These are phyloP conservation scores for Helotiales sp. DNA, from an alignment of 2,329 filamentous ascomycete genomes.

Conservation along the genomic window DNA sequence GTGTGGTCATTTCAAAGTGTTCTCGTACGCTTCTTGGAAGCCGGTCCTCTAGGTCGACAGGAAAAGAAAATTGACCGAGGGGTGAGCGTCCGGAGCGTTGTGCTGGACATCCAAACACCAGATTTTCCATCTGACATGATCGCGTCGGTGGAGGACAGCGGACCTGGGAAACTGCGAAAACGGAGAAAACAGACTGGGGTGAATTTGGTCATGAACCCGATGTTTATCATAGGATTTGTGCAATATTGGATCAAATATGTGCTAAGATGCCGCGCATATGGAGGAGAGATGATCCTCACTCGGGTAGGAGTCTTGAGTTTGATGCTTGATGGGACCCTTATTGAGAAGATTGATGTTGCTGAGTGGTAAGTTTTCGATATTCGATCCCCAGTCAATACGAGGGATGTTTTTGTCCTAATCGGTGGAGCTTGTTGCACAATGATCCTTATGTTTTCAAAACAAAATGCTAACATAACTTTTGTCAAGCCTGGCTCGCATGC, in stretches of 20 bases:
- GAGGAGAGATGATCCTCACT: neutral
- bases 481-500: neutral
- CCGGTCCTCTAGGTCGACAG: neutral
- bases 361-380: neutral
- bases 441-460: too few species aligned
- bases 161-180: neutral
- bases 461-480: neutral
- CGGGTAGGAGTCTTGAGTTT: neutral
- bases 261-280: neutral
- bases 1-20: neutral
- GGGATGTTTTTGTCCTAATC: too few species aligned
- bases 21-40: neutral
- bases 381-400: too few species aligned
- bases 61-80: neutral
- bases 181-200: neutral
- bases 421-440: too few species aligned
- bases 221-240: neutral
- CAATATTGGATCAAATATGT: neutral
- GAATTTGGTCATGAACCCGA: neutral
- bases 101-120: neutral
- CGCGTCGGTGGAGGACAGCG: neutral
- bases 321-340: neutral
- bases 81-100: neutral
- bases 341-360: neutral
- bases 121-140: neutral